phyloP scores from a whole-genome alignment of 768 basidiomycete species.

The Sistotremastrum suecicum region DNA sequence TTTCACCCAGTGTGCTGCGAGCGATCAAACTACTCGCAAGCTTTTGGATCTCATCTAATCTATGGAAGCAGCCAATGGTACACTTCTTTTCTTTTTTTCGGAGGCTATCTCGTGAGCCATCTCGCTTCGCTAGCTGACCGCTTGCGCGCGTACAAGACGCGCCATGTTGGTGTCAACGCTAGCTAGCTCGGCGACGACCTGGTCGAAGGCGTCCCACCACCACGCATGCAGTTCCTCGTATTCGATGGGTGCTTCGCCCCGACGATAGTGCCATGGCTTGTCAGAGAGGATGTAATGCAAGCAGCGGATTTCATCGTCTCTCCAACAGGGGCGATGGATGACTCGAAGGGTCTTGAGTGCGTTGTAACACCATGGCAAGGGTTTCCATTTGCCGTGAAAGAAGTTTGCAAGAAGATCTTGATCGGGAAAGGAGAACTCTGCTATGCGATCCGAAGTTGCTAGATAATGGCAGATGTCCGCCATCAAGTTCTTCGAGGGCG shows the following conservation, averaged over 20 bases:
- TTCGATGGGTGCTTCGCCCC: conserved; percentile 26
- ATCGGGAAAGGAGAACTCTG: conserved; percentile 67
- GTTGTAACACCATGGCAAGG: conserved; percentile 81
- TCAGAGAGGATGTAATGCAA: conserved; percentile 78
- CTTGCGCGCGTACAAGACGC: too few relatives aligned
- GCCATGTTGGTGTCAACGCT: too few relatives aligned
- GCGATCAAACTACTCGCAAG: too few relatives aligned
- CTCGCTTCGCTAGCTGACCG: too few relatives aligned
- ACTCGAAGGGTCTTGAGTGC: conserved; percentile 76
- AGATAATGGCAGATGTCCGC: conserved; percentile 43
- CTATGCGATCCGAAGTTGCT: conserved; percentile 35
- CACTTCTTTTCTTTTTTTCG: too few relatives aligned
- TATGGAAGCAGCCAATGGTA: too few relatives aligned
- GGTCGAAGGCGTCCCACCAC: conserved; percentile 71
- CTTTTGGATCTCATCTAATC: too few relatives aligned
- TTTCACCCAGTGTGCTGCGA: too few relatives aligned
- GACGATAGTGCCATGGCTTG: conserved; percentile 69
- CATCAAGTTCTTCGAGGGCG: conserved; percentile 49
- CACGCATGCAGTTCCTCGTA: conserved; percentile 45
- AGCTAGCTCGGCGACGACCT: conserved; percentile 10
- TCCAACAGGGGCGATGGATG: conserved; percentile 67
- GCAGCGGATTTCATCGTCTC: conserved; percentile 72
- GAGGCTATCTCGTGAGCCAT: too few relatives aligned
- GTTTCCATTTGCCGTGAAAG: conserved; percentile 68
- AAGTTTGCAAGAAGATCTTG: conserved; percentile 79